Base-by-base conservation (phyloP, 495 filamentous ascomycete species). In the Lepraria neglecta region DNA sequence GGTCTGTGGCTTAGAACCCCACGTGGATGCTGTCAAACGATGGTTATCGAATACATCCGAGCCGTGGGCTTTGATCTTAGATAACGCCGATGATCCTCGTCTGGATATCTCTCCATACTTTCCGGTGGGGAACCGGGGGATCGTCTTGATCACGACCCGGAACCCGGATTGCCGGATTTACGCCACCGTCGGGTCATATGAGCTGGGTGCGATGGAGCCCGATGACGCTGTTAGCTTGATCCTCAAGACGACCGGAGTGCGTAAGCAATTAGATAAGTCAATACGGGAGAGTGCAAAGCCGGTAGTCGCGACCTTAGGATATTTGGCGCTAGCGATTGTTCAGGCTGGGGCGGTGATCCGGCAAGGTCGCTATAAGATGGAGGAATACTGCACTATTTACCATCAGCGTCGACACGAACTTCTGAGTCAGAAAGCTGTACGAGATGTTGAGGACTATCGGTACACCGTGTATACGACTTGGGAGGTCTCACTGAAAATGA, bases 101-200 rank as follows among this genome's bases (percentile, higher is more conserved):
- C 47, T 71, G n/a, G 45, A 69, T 47, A 14, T 75, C 24, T 56
- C 51, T 27, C 47, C 63, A 21, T 73, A 64, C 57, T 72, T 76
- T 45, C 74, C 74, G 1, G 45, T 56, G 42, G 71, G 72, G 4
- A 63, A 68, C 17, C 64, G 67, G 62, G 74, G 74, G n/a, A 40
- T 63, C 55, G 68, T 78, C 55, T 54, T 76, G 33, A 67, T 78
- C n/a, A 75, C 75, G 10, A 76, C 72, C 12, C 63, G 74, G 21
- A 74, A 76, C 61, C 71, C 70, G 6, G 52, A 62, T 17, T 54
- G 58, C 30, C 68, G 55, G 71, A 69, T n/a, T n/a, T n/a, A n/a
- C n/a, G n/a, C n/a, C n/a, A n/a, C n/a, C n/a, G n/a, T n/a, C n/a
- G n/a, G n/a, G 15, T 65, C 50, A 58, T 68, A 66, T 46, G 55